Conservation (phyloP, 805 yeast species). For the Metschnikowia koreensis region DNA sequence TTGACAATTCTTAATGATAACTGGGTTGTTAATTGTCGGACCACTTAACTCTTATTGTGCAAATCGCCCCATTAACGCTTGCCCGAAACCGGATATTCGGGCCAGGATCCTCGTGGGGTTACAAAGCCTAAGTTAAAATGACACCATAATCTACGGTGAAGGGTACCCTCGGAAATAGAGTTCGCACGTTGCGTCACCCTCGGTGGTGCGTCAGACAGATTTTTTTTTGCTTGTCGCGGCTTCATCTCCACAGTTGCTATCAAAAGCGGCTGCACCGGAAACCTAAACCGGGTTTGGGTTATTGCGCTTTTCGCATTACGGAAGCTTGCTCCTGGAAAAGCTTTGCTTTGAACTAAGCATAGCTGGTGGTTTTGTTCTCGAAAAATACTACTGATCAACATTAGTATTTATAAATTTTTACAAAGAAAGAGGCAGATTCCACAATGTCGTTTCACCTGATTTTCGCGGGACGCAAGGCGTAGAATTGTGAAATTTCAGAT, state of each 20-base stretch:
- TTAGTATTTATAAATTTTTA: too few relatives aligned
- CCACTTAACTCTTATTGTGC: neutral
- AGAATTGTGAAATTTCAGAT: neutral
- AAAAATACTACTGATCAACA: too few relatives aligned
- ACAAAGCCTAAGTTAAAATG: neutral
- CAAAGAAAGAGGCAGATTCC: too few relatives aligned
- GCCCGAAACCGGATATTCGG: neutral
- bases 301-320: neutral
- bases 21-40: neutral
- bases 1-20: neutral
- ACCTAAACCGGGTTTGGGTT: neutral
- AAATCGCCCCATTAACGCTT: neutral
- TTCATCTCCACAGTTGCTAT: conserved; percentile 2
- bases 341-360: neutral
- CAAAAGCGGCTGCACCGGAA: neutral
- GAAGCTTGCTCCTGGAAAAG: neutral
- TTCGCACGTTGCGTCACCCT: neutral
- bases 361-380: neutral
- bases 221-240: neutral
- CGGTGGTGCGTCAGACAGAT: neutral
- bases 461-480: neutral
- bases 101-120: neutral
- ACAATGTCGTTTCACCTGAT: too few relatives aligned
- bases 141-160: neutral
- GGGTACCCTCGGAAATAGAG: conserved; percentile 7